phyloP scores from a whole-genome alignment of 1,284 basidiomycete genomes.

The Trichosporon ovoides region DNA sequence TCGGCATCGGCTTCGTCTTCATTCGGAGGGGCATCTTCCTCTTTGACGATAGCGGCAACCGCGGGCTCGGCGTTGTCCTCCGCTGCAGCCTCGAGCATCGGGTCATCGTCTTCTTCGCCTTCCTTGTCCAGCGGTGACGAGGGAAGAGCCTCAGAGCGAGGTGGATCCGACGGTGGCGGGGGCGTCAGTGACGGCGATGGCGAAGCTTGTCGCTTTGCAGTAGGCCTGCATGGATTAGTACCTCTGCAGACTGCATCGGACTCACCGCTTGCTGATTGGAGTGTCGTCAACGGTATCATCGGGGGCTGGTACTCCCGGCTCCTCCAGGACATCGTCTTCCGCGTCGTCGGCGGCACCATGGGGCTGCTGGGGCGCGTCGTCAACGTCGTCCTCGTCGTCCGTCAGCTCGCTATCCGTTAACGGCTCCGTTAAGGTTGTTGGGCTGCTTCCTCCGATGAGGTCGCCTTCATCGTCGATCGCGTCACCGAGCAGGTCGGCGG shows the following conservation, averaged over 20 bases:
- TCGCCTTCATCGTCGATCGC: conserved; percentile 9
- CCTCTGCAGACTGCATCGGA: not conserved
- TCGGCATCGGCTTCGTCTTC: conserved; percentile 22
- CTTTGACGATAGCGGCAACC: not conserved
- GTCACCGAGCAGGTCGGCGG: conserved; percentile 1
- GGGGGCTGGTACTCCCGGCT: not conserved
- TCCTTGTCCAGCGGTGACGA: conserved; percentile 12
- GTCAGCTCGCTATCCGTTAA: conserved; percentile 28
- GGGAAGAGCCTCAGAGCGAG: conserved; percentile 17
- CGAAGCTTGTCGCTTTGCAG: conserved; percentile 10
- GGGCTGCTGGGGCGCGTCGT: conserved; percentile 5
- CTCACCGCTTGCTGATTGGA: conserved; percentile 1
- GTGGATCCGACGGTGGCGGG: conserved; percentile 23
- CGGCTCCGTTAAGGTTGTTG: conserved; percentile 22
- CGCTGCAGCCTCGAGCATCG: not conserved
- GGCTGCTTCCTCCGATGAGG: conserved; percentile 21
- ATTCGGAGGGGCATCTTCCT: conserved; percentile 10
- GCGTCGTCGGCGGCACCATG: conserved; percentile 11
- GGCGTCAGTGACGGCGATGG: conserved; percentile 28
- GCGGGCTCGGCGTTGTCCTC: not conserved
- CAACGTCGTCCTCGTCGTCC: conserved; percentile 22
- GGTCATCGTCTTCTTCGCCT: not conserved
- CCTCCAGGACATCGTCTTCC: conserved; percentile 1
- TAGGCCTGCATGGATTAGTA: conserved; percentile 4
- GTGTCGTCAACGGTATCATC: not conserved